phyloP scores from a whole-genome alignment of 2,329 filamentous ascomycete species.

The Sclerotinia trifoliorum region DNA sequence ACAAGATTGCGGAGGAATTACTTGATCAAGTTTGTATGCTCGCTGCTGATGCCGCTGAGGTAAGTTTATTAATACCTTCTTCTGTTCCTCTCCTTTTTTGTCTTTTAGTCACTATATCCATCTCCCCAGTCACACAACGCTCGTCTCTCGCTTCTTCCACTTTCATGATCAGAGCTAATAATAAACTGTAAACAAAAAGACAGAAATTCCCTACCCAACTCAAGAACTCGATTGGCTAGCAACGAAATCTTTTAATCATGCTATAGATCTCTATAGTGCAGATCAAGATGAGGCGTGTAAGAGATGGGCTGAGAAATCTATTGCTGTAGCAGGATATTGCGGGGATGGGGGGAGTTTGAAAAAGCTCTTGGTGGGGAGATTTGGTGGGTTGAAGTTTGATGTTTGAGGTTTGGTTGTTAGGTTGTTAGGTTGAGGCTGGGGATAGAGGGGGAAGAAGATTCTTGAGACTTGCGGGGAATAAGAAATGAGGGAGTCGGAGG shows the following conservation, averaged over 20 bases:
- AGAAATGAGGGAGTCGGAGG: not conserved
- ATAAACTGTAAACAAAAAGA: slow-evolving; percentile 28
- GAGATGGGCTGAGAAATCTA: slow-evolving; percentile 41
- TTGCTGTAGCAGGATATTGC: slow-evolving; percentile 38
- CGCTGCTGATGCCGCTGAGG: slow-evolving; percentile 50
- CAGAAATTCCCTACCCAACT: slow-evolving; percentile 55
- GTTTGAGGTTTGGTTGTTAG: not conserved
- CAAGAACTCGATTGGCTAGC: slow-evolving; percentile 77
- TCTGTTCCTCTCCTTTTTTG: slow-evolving; percentile 8
- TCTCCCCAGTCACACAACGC: accelerated
- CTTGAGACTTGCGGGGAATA: too few species aligned
- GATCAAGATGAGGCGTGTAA: slow-evolving; percentile 55
- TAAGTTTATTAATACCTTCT: slow-evolving; percentile 36
- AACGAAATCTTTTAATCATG: slow-evolving; percentile 66
- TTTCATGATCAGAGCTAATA: too few species aligned
- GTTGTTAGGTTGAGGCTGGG: not conserved
- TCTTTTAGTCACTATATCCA: not conserved
- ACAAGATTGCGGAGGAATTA: slow-evolving; percentile 54
- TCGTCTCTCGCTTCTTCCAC: not conserved
- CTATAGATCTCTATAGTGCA: slow-evolving; percentile 61
- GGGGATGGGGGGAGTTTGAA: slow-evolving; percentile 36
- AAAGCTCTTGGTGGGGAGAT: slow-evolving; percentile 11
- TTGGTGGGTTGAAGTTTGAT: slow-evolving; percentile 3
- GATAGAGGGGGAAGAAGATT: too few species aligned
- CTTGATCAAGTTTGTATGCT: slow-evolving; percentile 61